Evolutionary conservation across 306 rosid species (phyloP), one percentile per base, ranked within the genome.

Genomic region (Pyrus betulifolia): DNA sequence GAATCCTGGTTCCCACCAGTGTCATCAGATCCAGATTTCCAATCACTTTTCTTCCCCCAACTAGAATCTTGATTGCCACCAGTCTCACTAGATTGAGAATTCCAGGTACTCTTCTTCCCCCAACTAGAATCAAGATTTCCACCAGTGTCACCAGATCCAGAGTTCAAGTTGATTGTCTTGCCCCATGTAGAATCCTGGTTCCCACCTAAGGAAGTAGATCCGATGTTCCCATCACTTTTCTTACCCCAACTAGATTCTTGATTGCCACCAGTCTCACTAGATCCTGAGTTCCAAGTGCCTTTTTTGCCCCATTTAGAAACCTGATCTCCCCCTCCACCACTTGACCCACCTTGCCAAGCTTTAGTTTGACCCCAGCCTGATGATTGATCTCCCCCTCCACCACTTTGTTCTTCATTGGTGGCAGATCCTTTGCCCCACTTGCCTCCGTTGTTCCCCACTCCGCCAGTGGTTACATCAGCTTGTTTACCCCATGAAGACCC

Each of bases 161-260:
- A 82, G n/a, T 74, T 82, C 88, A 85, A 85, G 67, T 59, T 68
- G 67, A 79, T 82, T 76, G 81, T 87, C 85, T 76, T 88, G n/a
- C 80, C 82, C 84, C 80, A 82, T 61, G 35, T 69, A 30, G 83
- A 78, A 78, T 84, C 76, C 42, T 80, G 76, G 71, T 70, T 78
- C 25, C 77, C 71, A 11, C 76, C 58, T 78, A 84, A 44, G 82
- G 52, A 79, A 65, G 67, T 40, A 28, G 75, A 69, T 69, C 84
- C 82, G 62, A 81, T 72, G 64, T 67, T 76, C 87, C 91, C 87
- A 70, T 62, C 67, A 44, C 83, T 77, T 80, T 85, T 86, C 84
- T 70, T 84, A 42, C 85, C 84, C 84, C 78, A 79, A 46, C 57
- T 70, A 31, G 82, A 76, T 74, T 85, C 78, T 46, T 77, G 78